Evolutionary conservation across 805 yeast genomes (phyloP), one percentile per base, ranked within the genome.

Genomic region (Sungouiella thailandica): DNA sequence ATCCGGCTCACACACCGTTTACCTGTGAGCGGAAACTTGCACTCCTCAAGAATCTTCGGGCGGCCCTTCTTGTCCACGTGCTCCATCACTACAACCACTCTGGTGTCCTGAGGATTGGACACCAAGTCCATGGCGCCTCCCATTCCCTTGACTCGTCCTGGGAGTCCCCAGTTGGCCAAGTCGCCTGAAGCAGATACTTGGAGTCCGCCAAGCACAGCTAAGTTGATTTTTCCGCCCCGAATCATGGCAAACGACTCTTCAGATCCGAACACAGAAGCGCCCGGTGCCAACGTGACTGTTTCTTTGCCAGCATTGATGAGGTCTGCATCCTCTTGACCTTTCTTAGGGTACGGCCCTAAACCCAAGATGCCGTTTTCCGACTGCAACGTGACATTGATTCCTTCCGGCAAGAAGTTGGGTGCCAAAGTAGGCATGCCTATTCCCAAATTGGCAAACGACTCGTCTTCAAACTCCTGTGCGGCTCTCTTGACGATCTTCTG

Each of bases 91-190:
- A 68, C 73, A 22, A 71, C 66, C 12, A 71, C 74, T 33, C 56
- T 53, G 4, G 76, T 71, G 23, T 58, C 49, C 17, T 52, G 50
- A 11, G 74, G 74, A 42, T 68, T 68, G 5, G 72, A 62, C 5
- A 68, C 75, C 16, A 71, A 58, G 44, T 70, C 76, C 76, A 72
- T 72, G 16, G 76, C 76, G 12, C 76, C 76, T 17, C 76, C 76
- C 70, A 70, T 72, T 13, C 76, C 76, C 47, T 67, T 69, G 28
- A 71, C 64, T 37, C 62, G 55, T 6, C 76, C 75, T 1, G 77
- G 76, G 4, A 71, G 55, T 17, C 70, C 73, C 75, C 76, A 71
- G 48, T 71, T 71, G 25, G 77, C 76, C 24, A 71, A 58, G 37
- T 72, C 76, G 24, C 76, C 76, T 29, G 40, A 52, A 28, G 58